These are phyloP conservation scores for Auricularia auricula-judae DNA, from an alignment of 768 basidiomycete genomes.

Conservation along the genomic window DNA sequence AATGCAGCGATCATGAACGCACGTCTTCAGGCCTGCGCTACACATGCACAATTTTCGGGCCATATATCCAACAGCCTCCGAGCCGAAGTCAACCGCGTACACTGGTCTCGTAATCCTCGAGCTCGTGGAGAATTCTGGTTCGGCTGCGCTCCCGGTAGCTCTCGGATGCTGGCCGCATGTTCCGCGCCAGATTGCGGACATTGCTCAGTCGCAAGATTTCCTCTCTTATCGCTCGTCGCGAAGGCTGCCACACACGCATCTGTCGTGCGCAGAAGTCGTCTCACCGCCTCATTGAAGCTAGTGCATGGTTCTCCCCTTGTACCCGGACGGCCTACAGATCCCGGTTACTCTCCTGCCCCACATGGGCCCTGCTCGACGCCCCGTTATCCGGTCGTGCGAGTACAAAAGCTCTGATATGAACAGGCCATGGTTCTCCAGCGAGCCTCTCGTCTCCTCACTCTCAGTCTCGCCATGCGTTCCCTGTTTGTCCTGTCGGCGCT, in stretches of 20 bases:
- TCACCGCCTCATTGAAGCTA: not conserved
- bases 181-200: too few species aligned
- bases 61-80: too few species aligned
- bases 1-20: too few species aligned
- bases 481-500: not conserved
- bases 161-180: too few species aligned
- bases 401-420: not conserved
- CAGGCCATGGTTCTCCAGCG: not conserved
- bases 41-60: too few species aligned
- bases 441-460: not conserved
- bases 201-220: not conserved
- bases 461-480: slow-evolving; percentile 2
- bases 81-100: too few species aligned
- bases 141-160: too few species aligned
- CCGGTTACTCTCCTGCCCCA: not conserved
- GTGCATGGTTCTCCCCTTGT: not conserved
- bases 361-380: not conserved
- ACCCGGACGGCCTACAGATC: not conserved
- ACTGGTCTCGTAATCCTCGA: too few species aligned
- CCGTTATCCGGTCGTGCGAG: not conserved
- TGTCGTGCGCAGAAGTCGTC: not conserved
- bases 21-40: too few species aligned
- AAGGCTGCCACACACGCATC: not conserved
- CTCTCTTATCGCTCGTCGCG: not conserved
- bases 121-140: too few species aligned